Base-by-base conservation (phyloP, 345 rosid species). In the Gossypium herbaceum region DNA sequence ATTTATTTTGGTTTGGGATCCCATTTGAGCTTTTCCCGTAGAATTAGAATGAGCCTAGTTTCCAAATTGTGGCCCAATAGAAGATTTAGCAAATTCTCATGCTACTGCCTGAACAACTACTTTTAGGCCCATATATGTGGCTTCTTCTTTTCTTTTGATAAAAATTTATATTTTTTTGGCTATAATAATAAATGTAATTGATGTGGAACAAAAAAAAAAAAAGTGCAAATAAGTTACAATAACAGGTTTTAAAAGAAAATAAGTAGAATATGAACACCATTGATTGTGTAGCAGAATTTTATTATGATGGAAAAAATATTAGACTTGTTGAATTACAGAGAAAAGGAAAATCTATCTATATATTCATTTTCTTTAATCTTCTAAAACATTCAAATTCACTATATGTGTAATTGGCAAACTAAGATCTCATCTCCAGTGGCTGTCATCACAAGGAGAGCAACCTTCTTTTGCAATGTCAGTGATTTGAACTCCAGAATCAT, bases 391-490 rank as follows among this genome's bases (percentile, higher is more conserved):
- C 20, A 59, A 57, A 43, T 64, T 34, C 58, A 48, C 55, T 44
- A 16, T 73, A 45, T 60, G 52, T 65, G 48, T 65, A 43, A 10
- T 19, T 20, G 25, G 25, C 25, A 43, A 43, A 43, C 19, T 9
- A 64, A 64, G 72, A 45, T 13, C 19, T 83, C 77, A 83, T 74
- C 80, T 86, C 98, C 97, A 93, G 9, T 12, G 72, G 24, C 81
- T 83, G 5, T 77, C 86, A 45, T 84, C 88, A 61, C 98, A 92
- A 4, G 80, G 84, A 77, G 85, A 48, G 83, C 99, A 95, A 73
- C 92, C 94, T 82, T 95, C 97, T 59, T 90, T 87, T 10, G 98
- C 99, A 72, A 91, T 88, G 52, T 95, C 98, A 41, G 68, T 75
- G 43, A 95, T 91, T 43, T 91, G 98, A 34, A 93, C 78, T 13